Evolutionary conservation across 2,329 filamentous ascomycete species (phyloP), one percentile per base, ranked within the genome.

Genomic region (Raffaelea ambrosiae): DNA sequence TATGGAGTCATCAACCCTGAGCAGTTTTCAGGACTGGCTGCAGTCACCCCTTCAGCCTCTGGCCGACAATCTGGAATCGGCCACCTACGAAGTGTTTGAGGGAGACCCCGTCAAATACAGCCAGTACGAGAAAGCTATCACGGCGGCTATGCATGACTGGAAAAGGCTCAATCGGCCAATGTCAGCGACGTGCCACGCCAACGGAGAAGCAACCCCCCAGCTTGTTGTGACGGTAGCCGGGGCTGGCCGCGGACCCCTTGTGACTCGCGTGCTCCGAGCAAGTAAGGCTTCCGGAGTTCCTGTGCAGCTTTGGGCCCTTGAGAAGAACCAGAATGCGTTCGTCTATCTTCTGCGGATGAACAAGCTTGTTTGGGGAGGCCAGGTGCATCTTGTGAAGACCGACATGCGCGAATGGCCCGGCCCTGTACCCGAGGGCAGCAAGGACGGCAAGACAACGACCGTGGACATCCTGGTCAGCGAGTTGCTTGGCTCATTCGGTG

Each of bases 371-470:
- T 98, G 93, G 93, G 76, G 72, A 49, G 81, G 83, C 20, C 77
- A 76, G 46, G 91, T 96, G 19, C 90, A 83, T 2, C 79, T 98
- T 29, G 84, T 97, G 54, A 94, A 95, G 68, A 95, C 89, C 1
- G 93, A 98, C 63, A 98, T 98, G 93, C 83, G 93, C 43, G 84
- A 84, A 51, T 98, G 94, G 94, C 86, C 86, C 58, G 94, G 94
- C 0, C 91, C 91, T 1, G 59, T 75, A 18, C 67, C 70, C 44
- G 62, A 68, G 51, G 63, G 69, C 9, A 57, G 65, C 4, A 61
- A 67, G 39, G 61, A 63, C 39, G 66, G 70, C 3, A 70, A 73
- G 14, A 67, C 73, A 5, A 69, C 79, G 54, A 76, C 83, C 59
- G 84, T 98, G 39, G 93, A 98, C 63, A 95, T 98, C 47, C 71